Evolutionary conservation across 306 rosid genomes (phyloP).

Genomic region (Dalbergia cochinchinensis): DNA sequence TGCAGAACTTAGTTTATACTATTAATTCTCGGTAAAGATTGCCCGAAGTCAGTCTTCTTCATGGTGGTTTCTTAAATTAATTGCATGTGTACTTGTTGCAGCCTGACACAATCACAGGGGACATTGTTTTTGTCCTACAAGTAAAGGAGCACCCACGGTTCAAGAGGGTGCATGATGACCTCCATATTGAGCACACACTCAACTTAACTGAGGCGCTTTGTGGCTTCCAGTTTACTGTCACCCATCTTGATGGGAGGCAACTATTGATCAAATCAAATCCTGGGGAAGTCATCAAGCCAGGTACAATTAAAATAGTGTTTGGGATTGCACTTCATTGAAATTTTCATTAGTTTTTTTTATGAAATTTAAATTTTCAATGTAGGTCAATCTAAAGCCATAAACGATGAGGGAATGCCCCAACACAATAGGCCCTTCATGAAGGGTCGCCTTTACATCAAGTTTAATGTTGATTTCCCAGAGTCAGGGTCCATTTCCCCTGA

Average conservation of each 20-base stretch:
- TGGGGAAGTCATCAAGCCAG: slow-evolving; percentile 86
- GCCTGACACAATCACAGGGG: slow-evolving; percentile 81
- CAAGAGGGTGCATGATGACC: slow-evolving; percentile 66
- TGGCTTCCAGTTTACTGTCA: slow-evolving; percentile 74
- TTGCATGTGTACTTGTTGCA: slow-evolving; percentile 43
- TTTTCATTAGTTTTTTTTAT: slow-evolving; percentile 9
- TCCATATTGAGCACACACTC: slow-evolving; percentile 66
- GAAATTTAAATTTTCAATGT: not conserved
- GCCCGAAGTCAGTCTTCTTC: slow-evolving; percentile 23
- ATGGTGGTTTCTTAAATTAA: slow-evolving; percentile 5
- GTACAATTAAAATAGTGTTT: slow-evolving; percentile 43
- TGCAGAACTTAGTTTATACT: not conserved
- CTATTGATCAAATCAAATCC: slow-evolving; percentile 84
- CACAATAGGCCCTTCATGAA: slow-evolving; percentile 68
- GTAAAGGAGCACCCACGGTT: slow-evolving; percentile 79
- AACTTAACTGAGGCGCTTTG: slow-evolving; percentile 77
- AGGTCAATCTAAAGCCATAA: slow-evolving; percentile 75
- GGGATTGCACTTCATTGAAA: not conserved
- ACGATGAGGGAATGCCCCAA: slow-evolving; percentile 86
- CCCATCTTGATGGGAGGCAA: slow-evolving; percentile 86
- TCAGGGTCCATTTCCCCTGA: slow-evolving; percentile 60
- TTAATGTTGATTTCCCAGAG: slow-evolving; percentile 69
- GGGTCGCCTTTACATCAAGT: slow-evolving; percentile 69
- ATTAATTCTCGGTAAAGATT: slow-evolving; percentile 12
- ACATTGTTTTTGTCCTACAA: slow-evolving; percentile 73